Evolutionary conservation across 1,284 basidiomycete genomes (phyloP).

Genomic region (Chiua sp.): DNA sequence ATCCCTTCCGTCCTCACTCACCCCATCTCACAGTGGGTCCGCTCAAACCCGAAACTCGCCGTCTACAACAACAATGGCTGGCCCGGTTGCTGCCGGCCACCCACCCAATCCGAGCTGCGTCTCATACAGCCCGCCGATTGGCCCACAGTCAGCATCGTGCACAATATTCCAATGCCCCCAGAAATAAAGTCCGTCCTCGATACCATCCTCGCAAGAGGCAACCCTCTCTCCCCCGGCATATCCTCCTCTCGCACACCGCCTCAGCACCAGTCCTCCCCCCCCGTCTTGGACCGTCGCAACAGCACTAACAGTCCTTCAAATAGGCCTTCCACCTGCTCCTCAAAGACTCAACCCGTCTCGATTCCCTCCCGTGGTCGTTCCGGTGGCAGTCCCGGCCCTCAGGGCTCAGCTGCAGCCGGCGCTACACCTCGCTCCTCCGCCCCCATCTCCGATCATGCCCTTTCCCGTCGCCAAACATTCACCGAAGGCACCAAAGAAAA

Average conservation of each 20-base stretch:
- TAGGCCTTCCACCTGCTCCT: slow-evolving; percentile 36
- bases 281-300: slow-evolving; percentile 55
- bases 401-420: slow-evolving; percentile 21
- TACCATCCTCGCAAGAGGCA: slow-evolving; percentile 45
- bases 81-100: slow-evolving; percentile 84
- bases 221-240: slow-evolving; percentile 30
- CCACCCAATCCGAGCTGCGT: slow-evolving; percentile 58
- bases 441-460: slow-evolving; percentile 45
- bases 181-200: slow-evolving; percentile 73
- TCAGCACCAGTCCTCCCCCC: slow-evolving; percentile 33
- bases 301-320: slow-evolving; percentile 48
- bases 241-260: slow-evolving; percentile 33
- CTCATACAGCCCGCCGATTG: slow-evolving; percentile 77
- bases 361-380: slow-evolving; percentile 39
- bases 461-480: slow-evolving; percentile 52
- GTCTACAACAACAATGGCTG: slow-evolving; percentile 74
- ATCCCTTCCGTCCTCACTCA: slow-evolving; percentile 33
- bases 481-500: slow-evolving; percentile 52
- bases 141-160: slow-evolving; percentile 74
- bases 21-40: slow-evolving; percentile 64
- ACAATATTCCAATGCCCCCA: slow-evolving; percentile 68
- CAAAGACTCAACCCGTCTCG: slow-evolving; percentile 39
- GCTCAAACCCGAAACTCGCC: slow-evolving; percentile 56
- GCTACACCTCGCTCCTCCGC: slow-evolving; percentile 40
- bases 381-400: slow-evolving; percentile 38